These are phyloP conservation scores for Cystobasidium pallidum DNA, from an alignment of 1,284 basidiomycete species.

Conservation along the genomic window DNA sequence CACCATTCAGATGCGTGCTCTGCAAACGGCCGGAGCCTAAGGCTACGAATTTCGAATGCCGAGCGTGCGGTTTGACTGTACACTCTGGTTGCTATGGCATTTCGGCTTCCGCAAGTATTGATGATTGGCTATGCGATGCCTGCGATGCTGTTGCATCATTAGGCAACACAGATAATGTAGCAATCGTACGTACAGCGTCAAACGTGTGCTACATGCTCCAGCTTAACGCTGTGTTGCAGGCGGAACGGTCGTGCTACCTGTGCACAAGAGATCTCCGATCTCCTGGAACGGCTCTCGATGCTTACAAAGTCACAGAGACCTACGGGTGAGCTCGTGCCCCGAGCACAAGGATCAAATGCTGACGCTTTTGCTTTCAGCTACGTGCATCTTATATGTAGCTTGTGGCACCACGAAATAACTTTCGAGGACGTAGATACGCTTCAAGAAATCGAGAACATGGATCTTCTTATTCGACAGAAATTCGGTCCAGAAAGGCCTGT, in stretches of 20 bases:
- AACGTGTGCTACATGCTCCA: not conserved
- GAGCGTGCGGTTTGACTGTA: conserved; percentile 47
- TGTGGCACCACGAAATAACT: conserved; percentile 83
- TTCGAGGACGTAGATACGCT: conserved; percentile 59
- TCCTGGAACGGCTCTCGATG: conserved; percentile 24
- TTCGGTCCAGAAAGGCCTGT: conserved; percentile 1
- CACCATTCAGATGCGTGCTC: conserved; percentile 41
- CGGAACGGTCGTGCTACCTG: not conserved
- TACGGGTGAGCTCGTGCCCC: conserved; percentile 75
- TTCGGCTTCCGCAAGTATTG: conserved; percentile 39
- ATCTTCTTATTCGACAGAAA: not conserved
- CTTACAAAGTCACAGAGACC: conserved; percentile 61
- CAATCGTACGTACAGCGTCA: not conserved
- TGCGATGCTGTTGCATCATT: not conserved
- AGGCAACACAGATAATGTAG: not conserved
- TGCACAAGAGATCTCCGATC: not conserved
- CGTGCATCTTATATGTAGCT: conserved; percentile 86
- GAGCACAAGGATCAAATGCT: not conserved
- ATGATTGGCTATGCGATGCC: conserved; percentile 50
- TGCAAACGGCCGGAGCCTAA: conserved; percentile 52
- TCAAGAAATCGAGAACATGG: conserved; percentile 56
- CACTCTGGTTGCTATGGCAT: conserved; percentile 52
- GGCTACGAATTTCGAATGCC: conserved; percentile 47
- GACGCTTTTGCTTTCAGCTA: conserved; percentile 66
- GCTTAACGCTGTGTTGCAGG: not conserved